Evolutionary conservation across 805 yeast species (phyloP), one percentile per base, ranked within the genome.

Genomic region (Metschnikowia koreensis): DNA sequence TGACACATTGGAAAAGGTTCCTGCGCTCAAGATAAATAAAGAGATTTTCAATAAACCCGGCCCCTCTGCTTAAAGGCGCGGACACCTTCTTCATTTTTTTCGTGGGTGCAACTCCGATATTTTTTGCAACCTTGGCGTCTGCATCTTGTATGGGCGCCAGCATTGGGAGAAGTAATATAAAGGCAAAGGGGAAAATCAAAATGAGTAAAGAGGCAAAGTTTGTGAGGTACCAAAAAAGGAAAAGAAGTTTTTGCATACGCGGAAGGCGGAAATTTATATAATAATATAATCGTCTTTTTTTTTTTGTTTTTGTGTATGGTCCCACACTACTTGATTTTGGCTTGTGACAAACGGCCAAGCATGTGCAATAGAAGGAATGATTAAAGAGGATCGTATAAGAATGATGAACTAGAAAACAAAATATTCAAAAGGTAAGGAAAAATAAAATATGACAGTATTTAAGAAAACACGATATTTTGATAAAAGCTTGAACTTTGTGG

Each of bases 1-100:
- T 40, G 11, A 48, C 38, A 29, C 39, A 33, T 9, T 40, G 41
- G 31, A 39, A 48, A 10, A 48, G 48, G 29, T 46, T 46, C 7
- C 39, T 27, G 16, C 45, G 41, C 38, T 48, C 52, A 4, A 43
- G 41, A 26, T 48, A 48, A 29, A 48, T 38, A 27, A 48, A 40
- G n/a, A 37, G 13, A n/a, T 40, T 48, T 22, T 48, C 52, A 26
- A 44, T 22, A 29, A 48, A 44, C n/a, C 39, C 48, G 22, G 38
- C 13, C 12, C 26, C 16, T 11, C 52, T 47, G 31, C 29, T 34
- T 7, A 48, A 38, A 34, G 43, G 39, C 3, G 15, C 36, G 27
- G 13, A 2, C 12, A 8, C 15, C 15, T 1, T 2, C 3, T 31
- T 31, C n/a, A n/a, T n/a, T 31, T 31, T 31, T 31, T 22, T 31